Conservation (phyloP, 371 early-diverging fungal species). For the Synchytrium microbalum region DNA sequence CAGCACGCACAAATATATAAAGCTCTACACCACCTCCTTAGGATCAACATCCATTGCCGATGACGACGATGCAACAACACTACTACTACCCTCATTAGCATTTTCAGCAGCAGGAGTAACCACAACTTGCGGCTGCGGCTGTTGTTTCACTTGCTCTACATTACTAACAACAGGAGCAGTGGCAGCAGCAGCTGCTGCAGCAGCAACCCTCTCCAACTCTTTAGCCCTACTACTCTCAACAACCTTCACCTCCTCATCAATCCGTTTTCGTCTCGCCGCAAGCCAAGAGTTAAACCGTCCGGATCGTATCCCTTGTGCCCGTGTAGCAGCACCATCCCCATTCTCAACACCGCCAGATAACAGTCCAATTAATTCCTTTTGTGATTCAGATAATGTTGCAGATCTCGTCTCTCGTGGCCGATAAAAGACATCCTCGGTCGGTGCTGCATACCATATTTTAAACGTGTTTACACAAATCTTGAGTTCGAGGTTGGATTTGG, state of each 20-base stretch:
- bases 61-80: too few relatives aligned
- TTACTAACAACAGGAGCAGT: too few relatives aligned
- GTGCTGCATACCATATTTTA: conserved; percentile 72
- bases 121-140: too few relatives aligned
- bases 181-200: too few relatives aligned
- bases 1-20: too few relatives aligned
- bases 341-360: background rate
- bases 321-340: background rate
- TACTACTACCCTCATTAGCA: too few relatives aligned
- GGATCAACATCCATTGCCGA: too few relatives aligned
- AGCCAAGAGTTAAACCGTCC: background rate
- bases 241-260: background rate
- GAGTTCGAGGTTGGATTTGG: conserved; percentile 62
- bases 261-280: background rate
- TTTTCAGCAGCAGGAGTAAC: too few relatives aligned
- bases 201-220: too few relatives aligned
- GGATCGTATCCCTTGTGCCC: background rate
- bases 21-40: too few relatives aligned
- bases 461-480: conserved; percentile 86
- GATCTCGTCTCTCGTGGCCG: background rate
- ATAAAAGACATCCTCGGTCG: conserved; percentile 65
- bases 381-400: background rate
- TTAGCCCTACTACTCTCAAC: too few relatives aligned
- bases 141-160: too few relatives aligned
- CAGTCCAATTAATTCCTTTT: background rate